Percentiles rank a stretch among this genome's conserved stretches.
Evolutionary conservation across 2,329 filamentous ascomycete species (phyloP).

Genomic region (Aspergillus phoenicis): DNA sequence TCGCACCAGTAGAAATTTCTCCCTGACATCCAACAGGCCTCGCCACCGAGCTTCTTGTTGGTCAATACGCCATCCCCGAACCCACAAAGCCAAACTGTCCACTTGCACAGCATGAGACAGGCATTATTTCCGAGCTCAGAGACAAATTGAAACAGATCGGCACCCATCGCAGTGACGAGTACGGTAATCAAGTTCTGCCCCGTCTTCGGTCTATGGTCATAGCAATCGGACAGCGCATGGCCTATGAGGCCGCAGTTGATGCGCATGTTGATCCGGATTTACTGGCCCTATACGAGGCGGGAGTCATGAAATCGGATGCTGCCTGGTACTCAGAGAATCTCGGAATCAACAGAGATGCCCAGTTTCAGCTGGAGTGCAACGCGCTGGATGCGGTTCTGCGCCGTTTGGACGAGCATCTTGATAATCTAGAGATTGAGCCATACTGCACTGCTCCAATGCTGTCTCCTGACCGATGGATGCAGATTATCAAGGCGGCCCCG

Average conservation of each 20-base stretch:
- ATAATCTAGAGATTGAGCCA: constrained; percentile 6
- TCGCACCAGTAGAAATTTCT: not conserved
- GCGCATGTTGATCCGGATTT: constrained; percentile 15
- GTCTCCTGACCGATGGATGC: constrained; percentile 13
- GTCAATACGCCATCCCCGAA: constrained; percentile 26
- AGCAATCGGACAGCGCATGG: constrained; percentile 28
- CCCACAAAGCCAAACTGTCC: constrained; percentile 13
- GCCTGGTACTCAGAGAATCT: constrained; percentile 23
- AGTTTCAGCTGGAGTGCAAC: constrained; percentile 17
- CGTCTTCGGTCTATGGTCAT: constrained; percentile 20
- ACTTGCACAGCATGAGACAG: constrained; percentile 26
- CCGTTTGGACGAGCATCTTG: constrained; percentile 10
- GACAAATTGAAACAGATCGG: not conserved
- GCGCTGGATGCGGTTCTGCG: constrained; percentile 17
- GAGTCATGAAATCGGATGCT: constrained; percentile 15
- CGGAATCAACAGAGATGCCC: constrained; percentile 6
- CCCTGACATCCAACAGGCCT: constrained; percentile 25
- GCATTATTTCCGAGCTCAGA: constrained; percentile 20
- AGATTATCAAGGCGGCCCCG: no score
- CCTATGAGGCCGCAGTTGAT: constrained; percentile 24
- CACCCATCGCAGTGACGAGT: constrained; percentile 22
- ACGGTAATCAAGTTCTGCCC: constrained; percentile 25
- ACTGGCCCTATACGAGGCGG: constrained; percentile 19
- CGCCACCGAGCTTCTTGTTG: constrained; percentile 28
- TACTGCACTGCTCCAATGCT: constrained; percentile 22